These are phyloP conservation scores for Polygonum aviculare DNA, from an alignment of 148 eudicot genomes.

Conservation along the genomic window DNA sequence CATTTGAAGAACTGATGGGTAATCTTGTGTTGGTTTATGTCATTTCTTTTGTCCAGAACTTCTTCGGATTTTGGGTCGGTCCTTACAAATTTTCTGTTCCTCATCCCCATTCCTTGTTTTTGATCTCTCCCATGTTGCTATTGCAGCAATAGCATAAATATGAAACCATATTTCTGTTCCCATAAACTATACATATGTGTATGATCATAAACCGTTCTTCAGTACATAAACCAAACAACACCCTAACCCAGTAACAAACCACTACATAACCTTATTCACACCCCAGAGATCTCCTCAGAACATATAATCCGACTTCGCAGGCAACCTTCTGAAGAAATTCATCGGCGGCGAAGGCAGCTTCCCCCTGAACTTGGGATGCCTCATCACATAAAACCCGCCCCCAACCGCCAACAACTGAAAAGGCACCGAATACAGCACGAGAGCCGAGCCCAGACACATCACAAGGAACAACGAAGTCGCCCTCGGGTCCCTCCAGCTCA, in stretches of 20 bases:
- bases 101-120: too few relatives aligned
- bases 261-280: not conserved
- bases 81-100: too few relatives aligned
- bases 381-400: conserved; percentile 52
- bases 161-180: not conserved
- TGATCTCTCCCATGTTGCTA: too few relatives aligned
- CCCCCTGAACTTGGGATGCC: conserved; percentile 67
- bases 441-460: conserved; percentile 57
- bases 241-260: not conserved
- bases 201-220: too few relatives aligned
- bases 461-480: conserved; percentile 50
- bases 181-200: not conserved
- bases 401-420: conserved; percentile 35
- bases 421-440: conserved; percentile 49
- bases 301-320: conserved; percentile 70
- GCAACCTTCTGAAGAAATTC: conserved; percentile 66
- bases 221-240: too few relatives aligned
- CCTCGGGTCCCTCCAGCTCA: conserved; percentile 82
- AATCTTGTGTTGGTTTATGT: too few relatives aligned
- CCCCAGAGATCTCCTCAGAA: conserved; percentile 22
- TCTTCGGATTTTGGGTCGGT: too few relatives aligned
- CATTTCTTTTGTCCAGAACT: too few relatives aligned
- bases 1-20: too few relatives aligned
- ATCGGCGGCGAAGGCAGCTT: conserved; percentile 53
- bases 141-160: not conserved